A percentile compares a stretch with the other conserved stretches of the same genome.
Conservation (phyloP, 2,329 filamentous ascomycete species). For the Myotisia sp. region DNA sequence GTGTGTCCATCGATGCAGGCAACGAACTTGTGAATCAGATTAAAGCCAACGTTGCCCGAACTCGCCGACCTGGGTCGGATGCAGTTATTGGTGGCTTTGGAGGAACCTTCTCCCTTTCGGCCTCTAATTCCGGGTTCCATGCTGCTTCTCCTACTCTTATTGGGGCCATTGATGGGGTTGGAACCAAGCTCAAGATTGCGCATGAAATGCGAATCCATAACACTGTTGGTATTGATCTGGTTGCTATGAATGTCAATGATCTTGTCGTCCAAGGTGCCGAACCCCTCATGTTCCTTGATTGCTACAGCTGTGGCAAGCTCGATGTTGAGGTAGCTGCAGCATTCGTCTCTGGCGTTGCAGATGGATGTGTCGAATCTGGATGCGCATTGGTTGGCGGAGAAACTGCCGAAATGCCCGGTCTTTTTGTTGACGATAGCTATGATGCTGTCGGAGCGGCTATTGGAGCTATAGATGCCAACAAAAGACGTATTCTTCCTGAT, state of each 20-base stretch:
- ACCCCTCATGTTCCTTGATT: slow-evolving; percentile 92
- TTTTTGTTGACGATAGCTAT: slow-evolving; percentile 80
- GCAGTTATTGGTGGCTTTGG: slow-evolving; percentile 93
- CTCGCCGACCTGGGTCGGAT: slow-evolving; percentile 71
- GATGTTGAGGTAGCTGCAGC: slow-evolving; percentile 60
- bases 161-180: slow-evolving; percentile 91
- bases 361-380: slow-evolving; percentile 68
- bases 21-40: slow-evolving; percentile 88
- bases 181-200: slow-evolving; percentile 92
- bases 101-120: slow-evolving; percentile 64
- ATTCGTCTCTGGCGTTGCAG: slow-evolving; percentile 85
- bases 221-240: slow-evolving; percentile 89
- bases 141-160: slow-evolving; percentile 64
- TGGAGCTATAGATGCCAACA: slow-evolving; percentile 53
- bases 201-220: slow-evolving; percentile 80
- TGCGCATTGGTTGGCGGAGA: slow-evolving; percentile 94
- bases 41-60: slow-evolving; percentile 76
- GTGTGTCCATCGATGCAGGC: slow-evolving; percentile 86
- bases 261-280: slow-evolving; percentile 90
- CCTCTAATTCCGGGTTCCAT: slow-evolving; percentile 56
- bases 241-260: slow-evolving; percentile 99
- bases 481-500: slow-evolving; percentile 56
- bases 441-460: slow-evolving; percentile 85
- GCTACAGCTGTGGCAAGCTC: slow-evolving; percentile 85
- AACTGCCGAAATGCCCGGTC: slow-evolving; percentile 95